These are phyloP conservation scores for Cryptococcus wingfieldii DNA, from an alignment of 1,284 basidiomycete genomes.

Conservation along the genomic window DNA sequence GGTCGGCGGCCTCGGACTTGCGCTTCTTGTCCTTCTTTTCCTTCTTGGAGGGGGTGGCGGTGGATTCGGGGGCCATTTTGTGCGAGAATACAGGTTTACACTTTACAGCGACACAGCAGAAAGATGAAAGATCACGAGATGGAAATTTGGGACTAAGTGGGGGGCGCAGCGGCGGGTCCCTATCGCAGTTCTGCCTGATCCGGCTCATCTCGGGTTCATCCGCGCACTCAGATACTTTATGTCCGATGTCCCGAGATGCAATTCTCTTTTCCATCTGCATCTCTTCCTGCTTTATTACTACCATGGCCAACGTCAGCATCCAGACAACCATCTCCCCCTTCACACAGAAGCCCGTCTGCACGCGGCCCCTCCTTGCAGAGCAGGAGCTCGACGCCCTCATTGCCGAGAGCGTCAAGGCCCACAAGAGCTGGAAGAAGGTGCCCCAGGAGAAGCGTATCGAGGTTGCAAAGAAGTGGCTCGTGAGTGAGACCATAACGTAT, in stretches of 20 bases:
- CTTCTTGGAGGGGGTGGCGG: constrained; percentile 40
- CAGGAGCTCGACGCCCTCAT: constrained; percentile 61
- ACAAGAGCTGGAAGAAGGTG: constrained; percentile 67
- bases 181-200: neutral
- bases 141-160: neutral
- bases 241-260: neutral
- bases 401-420: constrained; percentile 59
- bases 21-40: constrained; percentile 51
- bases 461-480: constrained; percentile 72
- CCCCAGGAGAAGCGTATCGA: constrained; percentile 66
- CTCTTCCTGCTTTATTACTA: neutral
- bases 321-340: constrained; percentile 55
- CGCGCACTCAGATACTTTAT: neutral
- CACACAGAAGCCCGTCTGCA: constrained; percentile 50
- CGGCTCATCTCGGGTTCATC: neutral
- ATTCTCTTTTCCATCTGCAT: neutral
- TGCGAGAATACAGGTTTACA: neutral
- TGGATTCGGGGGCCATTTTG: constrained; percentile 46
- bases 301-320: constrained; percentile 36
- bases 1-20: constrained; percentile 46
- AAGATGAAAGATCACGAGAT: neutral
- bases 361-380: constrained; percentile 45
- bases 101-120: neutral
- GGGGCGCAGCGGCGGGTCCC: neutral
- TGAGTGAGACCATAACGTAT: constrained; percentile 38